Base-by-base conservation (phyloP, 768 basidiomycete species). In the Panellus pusillus region DNA sequence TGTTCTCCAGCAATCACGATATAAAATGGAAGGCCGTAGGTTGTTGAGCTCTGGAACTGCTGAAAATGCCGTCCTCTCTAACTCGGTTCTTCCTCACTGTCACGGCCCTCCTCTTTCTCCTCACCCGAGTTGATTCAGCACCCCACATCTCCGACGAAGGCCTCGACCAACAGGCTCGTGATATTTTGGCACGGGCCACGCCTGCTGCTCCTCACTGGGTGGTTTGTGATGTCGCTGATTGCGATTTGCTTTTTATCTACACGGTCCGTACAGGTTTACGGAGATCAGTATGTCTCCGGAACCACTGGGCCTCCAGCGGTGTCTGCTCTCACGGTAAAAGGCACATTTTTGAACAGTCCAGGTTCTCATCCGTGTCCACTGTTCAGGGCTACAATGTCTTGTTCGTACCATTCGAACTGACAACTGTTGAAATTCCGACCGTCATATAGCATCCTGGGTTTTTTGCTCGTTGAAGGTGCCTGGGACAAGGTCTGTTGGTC, bases 351-450 rank as follows among this genome's bases (percentile, higher is more conserved):
- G 3, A 24, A 24, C 24, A 24, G 24, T 6, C 9, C 27, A 12
- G 12, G 7, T 14, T 46, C 44, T 12, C 13, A 41, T 27, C 20
- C 35, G 2, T 51, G 14, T 13, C 17, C 19, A 37, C 20, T 20
- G 12, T 13, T 1, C 9, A 83, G 79, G 82, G 83, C 35, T 84
- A 70, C 64, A 83, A 83, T 60, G 79, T 84, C 44, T 84, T 81
- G 81, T 79, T 63, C 20, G 50, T 48, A 28, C 28, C 7, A 19
- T 44, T 54, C 14, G 15, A 44, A 19, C 50, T 28, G 32, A 24
- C 19, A 43, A 14, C 41, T 43, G 32, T 44, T 48, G 12, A 1
- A 44, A 58, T 40, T 50, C 35, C 31, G 42, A 24, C 27, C n/a
- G 6, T 43, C n/a, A 35, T 49, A 7, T 53, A 77, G 75, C 66